Percentiles rank a stretch among this genome's conserved stretches.
These are phyloP conservation scores for Sporothrix luriei DNA, from an alignment of 2,329 filamentous ascomycete genomes.

Conservation along the genomic window DNA sequence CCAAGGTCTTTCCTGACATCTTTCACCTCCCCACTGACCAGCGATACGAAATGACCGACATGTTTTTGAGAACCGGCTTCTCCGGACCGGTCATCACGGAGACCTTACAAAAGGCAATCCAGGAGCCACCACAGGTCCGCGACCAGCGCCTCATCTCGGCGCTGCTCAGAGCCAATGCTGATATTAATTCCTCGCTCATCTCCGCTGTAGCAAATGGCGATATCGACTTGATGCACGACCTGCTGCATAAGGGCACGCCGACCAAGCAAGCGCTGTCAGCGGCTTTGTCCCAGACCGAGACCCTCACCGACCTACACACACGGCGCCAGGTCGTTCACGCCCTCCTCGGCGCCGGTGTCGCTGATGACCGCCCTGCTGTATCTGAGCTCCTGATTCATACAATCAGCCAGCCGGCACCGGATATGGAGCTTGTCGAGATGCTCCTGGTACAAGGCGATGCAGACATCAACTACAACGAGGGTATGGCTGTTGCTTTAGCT, in stretches of 20 bases:
- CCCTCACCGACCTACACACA: conserved; percentile 46
- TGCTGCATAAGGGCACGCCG: conserved; percentile 52
- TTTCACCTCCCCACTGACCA: conserved; percentile 48
- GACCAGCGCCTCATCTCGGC: conserved; percentile 58
- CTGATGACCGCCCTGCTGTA: conserved; percentile 44
- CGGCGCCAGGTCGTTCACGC: conserved; percentile 53
- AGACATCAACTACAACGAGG: conserved; percentile 55
- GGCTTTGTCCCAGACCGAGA: conserved; percentile 55
- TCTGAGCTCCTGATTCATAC: conserved; percentile 50
- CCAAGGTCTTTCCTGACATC: conserved; percentile 54
- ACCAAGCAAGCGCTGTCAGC: conserved; percentile 50
- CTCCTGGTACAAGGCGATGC: conserved; percentile 56
- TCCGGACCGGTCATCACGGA: conserved; percentile 52
- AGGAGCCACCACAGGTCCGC: conserved; percentile 50
- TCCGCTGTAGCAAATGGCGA: conserved; percentile 55
- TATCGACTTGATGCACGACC: conserved; percentile 48
- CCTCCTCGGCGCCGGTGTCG: conserved; percentile 51
- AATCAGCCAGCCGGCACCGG: conserved; percentile 51
- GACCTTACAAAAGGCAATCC: conserved; percentile 57
- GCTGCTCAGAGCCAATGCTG: conserved; percentile 55
- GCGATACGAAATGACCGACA: conserved; percentile 53
- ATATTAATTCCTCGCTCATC: conserved; percentile 57
- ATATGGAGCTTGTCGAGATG: conserved; percentile 53
- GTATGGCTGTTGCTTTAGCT: conserved; percentile 48
- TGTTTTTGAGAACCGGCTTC: conserved; percentile 55